Evolutionary conservation across 768 basidiomycete genomes (phyloP).

Genomic region (Collybia sordida): DNA sequence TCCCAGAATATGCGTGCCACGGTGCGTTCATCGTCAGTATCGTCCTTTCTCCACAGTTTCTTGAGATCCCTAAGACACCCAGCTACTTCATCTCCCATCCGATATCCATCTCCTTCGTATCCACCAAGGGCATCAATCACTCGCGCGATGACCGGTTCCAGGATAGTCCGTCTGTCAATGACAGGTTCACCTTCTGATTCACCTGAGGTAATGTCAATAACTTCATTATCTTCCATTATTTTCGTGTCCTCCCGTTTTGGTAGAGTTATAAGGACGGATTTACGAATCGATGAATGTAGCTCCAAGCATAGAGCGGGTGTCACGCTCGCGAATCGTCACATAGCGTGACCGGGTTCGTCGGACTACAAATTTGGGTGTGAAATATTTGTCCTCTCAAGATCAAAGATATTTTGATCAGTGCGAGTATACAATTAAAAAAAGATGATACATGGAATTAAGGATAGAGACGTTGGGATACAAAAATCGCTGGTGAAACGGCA

Average conservation of each 20-base stretch:
- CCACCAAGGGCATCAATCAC: slow-evolving; percentile 85
- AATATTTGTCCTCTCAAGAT: too few relatives aligned
- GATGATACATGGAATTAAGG: too few relatives aligned
- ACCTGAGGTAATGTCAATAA: slow-evolving; percentile 36
- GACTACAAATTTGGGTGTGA: too few relatives aligned
- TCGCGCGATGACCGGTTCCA: slow-evolving; percentile 67
- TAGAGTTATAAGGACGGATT: not conserved
- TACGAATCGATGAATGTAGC: not conserved
- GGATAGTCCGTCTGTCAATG: slow-evolving; percentile 48
- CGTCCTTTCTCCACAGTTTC: slow-evolving; percentile 94
- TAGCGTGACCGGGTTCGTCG: not conserved
- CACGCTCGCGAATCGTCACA: slow-evolving; percentile 17
- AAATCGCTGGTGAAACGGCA: too few relatives aligned
- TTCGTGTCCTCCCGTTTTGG: not conserved
- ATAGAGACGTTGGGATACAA: too few relatives aligned
- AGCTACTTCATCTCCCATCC: slow-evolving; percentile 77
- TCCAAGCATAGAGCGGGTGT: not conserved
- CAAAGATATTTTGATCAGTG: too few relatives aligned
- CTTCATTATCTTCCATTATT: slow-evolving; percentile 21
- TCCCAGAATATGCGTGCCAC: slow-evolving; percentile 93
- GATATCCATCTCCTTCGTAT: slow-evolving; percentile 61
- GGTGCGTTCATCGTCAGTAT: slow-evolving; percentile 94
- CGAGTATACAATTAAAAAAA: too few relatives aligned
- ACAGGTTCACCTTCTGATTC: slow-evolving; percentile 24
- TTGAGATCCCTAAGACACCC: slow-evolving; percentile 94